Evolutionary conservation across 2,329 filamentous ascomycete genomes (phyloP), one percentile per base, ranked within the genome.

Genomic region (Colletotrichum sp.): DNA sequence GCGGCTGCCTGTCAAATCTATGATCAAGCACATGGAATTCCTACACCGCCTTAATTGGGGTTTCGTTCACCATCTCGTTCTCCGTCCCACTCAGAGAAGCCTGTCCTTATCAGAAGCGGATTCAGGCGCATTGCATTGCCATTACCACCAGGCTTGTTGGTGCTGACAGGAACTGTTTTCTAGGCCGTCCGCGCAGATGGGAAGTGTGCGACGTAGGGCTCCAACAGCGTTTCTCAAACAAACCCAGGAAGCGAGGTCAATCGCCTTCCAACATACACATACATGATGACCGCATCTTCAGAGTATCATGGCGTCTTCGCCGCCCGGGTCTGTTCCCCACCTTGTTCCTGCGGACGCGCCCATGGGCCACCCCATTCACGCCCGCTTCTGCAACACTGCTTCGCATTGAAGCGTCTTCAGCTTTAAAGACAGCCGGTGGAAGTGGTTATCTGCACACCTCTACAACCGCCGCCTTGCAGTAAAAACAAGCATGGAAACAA

Each of bases 261-360:
- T 66, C 60, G 66, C 56, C 55, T 58, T 76, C 66, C 64, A 70
- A 65, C 74, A 36, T 66, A 73, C 71, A 75, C 39, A 18, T 48
- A 48, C 39, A 48, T 74, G 74, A 76, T 75, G 74, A 76, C 74
- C 74, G 74, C 74, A 75, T 76, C 60, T 75, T 39, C 71, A 56
- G 61, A 75, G 36, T 64, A 66, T 70, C 74, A 76, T 75, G 65
- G 74, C 48, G 70, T 70, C 34, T 60, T 58, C 34, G 34, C 32
- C 64, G 60, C 28, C 74, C 48, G 30, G 48, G 28, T 43, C 34
- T 39, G 60, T 62, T 75, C 71, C 48, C 60, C 74, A 75, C 71
- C 66, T 22, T 66, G 18, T 56, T 30, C 66, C 30, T 66, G 34
- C 61, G 28, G 71, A 60, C 71, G 65, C 36, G 61, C 52, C 60